Evolutionary conservation across 805 yeast genomes (phyloP).

Genomic region (Metschnikowia rubicola): DNA sequence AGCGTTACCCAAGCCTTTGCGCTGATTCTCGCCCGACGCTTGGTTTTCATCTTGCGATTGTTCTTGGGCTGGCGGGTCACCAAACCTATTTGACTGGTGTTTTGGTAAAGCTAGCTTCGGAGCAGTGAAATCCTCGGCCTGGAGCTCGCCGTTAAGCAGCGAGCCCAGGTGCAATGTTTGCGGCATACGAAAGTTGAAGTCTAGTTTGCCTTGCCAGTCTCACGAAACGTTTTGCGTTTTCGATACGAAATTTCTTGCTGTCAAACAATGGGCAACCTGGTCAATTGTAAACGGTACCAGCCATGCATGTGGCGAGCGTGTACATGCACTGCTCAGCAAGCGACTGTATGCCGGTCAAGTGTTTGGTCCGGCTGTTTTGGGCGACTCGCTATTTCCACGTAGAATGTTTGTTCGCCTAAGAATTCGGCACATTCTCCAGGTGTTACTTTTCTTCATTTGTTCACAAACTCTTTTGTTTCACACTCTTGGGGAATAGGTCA

Average conservation of each 20-base stretch:
- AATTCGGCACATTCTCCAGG: too few species aligned
- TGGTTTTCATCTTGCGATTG: neutral
- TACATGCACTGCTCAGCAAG: neutral
- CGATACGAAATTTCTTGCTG: neutral
- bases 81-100: neutral
- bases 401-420: too few species aligned
- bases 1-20: conserved; percentile 30
- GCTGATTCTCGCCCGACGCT: conserved; percentile 1
- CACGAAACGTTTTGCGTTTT: neutral
- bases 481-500: too few species aligned
- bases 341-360: too few species aligned
- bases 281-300: conserved; percentile 9
- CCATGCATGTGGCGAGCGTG: conserved; percentile 5
- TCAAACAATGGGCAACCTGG: neutral
- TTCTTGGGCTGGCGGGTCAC: conserved; percentile 1
- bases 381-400: too few species aligned
- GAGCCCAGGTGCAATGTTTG: neutral
- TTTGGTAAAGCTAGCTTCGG: conserved; percentile 10
- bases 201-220: neutral
- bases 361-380: too few species aligned
- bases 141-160: conserved; percentile 6
- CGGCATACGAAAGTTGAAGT: neutral
- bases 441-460: too few species aligned
- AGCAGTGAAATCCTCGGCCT: conserved; percentile 5
- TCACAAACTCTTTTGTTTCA: too few species aligned